Percentiles rank a stretch among this genome's conserved stretches.
These are phyloP conservation scores for Myxozyma neotropica DNA, from an alignment of 805 yeast species.

Conservation along the genomic window DNA sequence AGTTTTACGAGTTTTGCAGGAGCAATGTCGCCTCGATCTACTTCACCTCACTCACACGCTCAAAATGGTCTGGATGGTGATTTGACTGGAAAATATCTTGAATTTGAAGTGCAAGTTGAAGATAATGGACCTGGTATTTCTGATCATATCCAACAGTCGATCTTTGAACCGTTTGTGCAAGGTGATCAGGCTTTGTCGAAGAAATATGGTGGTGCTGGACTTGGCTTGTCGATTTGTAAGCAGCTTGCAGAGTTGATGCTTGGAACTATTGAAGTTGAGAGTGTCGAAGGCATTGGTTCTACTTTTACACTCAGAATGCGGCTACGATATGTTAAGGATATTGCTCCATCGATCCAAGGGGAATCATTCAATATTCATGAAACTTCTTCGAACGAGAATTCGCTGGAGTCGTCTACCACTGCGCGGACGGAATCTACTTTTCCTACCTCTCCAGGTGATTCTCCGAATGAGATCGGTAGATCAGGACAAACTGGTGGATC, in stretches of 20 bases:
- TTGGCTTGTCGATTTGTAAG: conserved; percentile 85
- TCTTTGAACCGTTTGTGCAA: conserved; percentile 95
- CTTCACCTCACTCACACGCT: conserved; percentile 3
- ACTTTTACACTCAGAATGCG: conserved; percentile 56
- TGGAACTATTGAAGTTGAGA: conserved; percentile 75
- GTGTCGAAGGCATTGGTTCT: conserved; percentile 80
- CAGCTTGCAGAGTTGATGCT: conserved; percentile 91
- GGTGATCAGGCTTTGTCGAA: conserved; percentile 93
- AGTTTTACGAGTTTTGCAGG: neutral
- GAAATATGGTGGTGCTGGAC: conserved; percentile 93
- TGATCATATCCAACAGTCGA: conserved; percentile 73
- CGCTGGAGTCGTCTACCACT: neutral
- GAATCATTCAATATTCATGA: neutral
- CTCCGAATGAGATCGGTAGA: neutral
- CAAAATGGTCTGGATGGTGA: conserved; percentile 6
- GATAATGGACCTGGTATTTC: conserved; percentile 97
- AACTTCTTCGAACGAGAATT: neutral
- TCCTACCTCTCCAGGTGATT: neutral
- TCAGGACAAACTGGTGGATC: conserved; percentile 11
- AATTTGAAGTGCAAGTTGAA: conserved; percentile 67
- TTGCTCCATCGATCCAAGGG: conserved; percentile 17
- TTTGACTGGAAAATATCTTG: conserved; percentile 54
- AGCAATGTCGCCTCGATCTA: neutral
- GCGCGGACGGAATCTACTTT: neutral
- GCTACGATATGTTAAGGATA: conserved; percentile 63